Evolutionary conservation across 441 rosid species (phyloP), one percentile per base, ranked within the genome.

Genomic region (Sinapis alba): DNA sequence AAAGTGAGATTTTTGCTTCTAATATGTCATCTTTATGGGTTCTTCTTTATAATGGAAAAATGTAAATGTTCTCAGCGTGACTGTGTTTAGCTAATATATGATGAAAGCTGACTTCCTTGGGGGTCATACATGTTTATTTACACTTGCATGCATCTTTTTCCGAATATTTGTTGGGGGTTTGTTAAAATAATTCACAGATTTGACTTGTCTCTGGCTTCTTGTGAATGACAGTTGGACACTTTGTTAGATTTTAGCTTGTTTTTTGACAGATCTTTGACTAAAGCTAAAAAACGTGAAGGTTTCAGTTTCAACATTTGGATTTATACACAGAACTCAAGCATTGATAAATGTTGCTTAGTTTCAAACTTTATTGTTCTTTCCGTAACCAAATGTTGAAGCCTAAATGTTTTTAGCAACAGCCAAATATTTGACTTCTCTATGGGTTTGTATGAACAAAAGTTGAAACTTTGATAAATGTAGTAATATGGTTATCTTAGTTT

Each of bases 71-170:
- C 7, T 11, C 7, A 2, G 27, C 51, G 15, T 63, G 41, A 41
- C 24, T 3, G 47, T 56, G 6, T 8, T 23, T 41, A n/a, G n/a
- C 38, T 15, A 3, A 23, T 21, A 67, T 50, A 4, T 59, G 62
- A 36, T 5, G n/a, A 68, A 51, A 68, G 6, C 18, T 68, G 26
- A 54, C 32, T 28, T 60, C 6, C 32, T 61, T 61, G 0, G 8
- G 6, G n/a, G 43, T 5, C 26, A 18, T 32, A 32, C 47, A 61
- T 18, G 65, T 19, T 32, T 61, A 32, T 61, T 5, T 23, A 56
- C 53, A 23, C 62, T 15, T 76, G 75, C 79, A 76, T 69, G 75
- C 11, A 50, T 63, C 69, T 28, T 30, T 32, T 3, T 47, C 15
- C 4, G 21, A 11, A 51, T 10, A 5, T 50, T 1, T 54, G 28